Evolutionary conservation across 768 basidiomycete genomes (phyloP).

Genomic region (Scleroderma citrinum): DNA sequence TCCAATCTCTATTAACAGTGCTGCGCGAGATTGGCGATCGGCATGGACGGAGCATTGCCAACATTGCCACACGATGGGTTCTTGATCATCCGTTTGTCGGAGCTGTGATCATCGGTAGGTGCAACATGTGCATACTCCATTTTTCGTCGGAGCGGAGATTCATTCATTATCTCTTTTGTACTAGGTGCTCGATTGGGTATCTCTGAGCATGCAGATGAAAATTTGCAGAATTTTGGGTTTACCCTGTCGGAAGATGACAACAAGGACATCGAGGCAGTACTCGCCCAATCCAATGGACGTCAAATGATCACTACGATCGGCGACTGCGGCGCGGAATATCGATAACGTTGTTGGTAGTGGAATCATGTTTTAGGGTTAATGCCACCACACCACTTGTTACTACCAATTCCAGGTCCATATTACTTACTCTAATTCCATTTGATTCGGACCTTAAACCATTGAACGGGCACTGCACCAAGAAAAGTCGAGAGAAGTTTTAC

Average conservation of each 20-base stretch:
- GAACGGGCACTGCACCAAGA: not conserved
- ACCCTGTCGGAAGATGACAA: conserved; percentile 51
- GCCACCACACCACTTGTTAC: conserved; percentile 1
- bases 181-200: conserved; percentile 70
- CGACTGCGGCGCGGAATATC: conserved; percentile 84
- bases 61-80: conserved; percentile 79
- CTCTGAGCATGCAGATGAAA: conserved; percentile 68
- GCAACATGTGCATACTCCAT: not conserved
- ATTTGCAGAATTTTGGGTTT: conserved; percentile 57
- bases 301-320: conserved; percentile 64
- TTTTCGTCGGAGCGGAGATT: conserved; percentile 2
- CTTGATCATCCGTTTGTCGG: conserved; percentile 73
- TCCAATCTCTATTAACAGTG: conserved; percentile 57
- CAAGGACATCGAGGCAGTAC: conserved; percentile 54
- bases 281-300: conserved; percentile 55
- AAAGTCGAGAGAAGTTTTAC: not conserved
- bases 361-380: not conserved
- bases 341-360: conserved; percentile 29
- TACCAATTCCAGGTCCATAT: not conserved
- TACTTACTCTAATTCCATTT: not conserved
- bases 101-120: conserved; percentile 68
- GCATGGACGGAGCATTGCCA: conserved; percentile 65
- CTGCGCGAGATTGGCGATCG: conserved; percentile 62
- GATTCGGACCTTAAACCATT: not conserved
- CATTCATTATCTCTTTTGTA: not conserved